A percentile compares a stretch with the other conserved stretches of the same genome.
Conservation (phyloP, 768 basidiomycete species). For the Rhodosporidiobolus odoratus region DNA sequence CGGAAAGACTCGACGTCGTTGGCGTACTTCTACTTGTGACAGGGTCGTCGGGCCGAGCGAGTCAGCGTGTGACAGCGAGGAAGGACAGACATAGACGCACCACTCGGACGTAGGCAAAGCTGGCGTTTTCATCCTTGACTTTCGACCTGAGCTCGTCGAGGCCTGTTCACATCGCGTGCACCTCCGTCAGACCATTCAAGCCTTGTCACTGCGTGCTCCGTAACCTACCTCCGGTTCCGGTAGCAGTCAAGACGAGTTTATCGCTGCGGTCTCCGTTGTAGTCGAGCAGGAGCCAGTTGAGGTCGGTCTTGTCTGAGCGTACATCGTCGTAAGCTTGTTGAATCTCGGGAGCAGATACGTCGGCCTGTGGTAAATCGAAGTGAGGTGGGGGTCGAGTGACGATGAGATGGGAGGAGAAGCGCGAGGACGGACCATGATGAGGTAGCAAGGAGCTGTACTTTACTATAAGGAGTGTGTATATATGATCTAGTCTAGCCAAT, state of each 20-base stretch:
- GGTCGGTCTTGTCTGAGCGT: conserved; percentile 74
- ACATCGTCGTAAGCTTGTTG: conserved; percentile 82
- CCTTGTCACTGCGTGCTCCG: background rate
- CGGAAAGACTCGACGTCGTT: conserved; percentile 80
- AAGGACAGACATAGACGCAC: conserved; percentile 38
- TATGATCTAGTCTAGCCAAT: background rate
- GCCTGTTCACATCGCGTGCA: conserved; percentile 41
- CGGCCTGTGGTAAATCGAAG: conserved; percentile 52
- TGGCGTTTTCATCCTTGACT: conserved; percentile 68
- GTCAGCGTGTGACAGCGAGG: background rate
- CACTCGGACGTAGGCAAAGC: conserved; percentile 77
- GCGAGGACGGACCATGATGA: conserved; percentile 2
- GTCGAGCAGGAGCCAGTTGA: conserved; percentile 84
- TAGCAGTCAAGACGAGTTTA: conserved; percentile 68
- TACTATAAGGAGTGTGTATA: no score
- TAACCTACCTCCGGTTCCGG: conserved; percentile 60
- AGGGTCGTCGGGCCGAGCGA: background rate
- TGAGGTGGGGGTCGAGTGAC: background rate
- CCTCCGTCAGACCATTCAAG: background rate
- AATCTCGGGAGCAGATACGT: conserved; percentile 69
- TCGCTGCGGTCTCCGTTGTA: conserved; percentile 63
- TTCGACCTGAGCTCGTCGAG: conserved; percentile 67
- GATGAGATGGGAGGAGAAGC: background rate
- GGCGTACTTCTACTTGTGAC: conserved; percentile 54
- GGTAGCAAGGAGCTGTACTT: no score